phyloP scores from a whole-genome alignment of 352 stramenopile genomes.

The Globisporangium nagaii region DNA sequence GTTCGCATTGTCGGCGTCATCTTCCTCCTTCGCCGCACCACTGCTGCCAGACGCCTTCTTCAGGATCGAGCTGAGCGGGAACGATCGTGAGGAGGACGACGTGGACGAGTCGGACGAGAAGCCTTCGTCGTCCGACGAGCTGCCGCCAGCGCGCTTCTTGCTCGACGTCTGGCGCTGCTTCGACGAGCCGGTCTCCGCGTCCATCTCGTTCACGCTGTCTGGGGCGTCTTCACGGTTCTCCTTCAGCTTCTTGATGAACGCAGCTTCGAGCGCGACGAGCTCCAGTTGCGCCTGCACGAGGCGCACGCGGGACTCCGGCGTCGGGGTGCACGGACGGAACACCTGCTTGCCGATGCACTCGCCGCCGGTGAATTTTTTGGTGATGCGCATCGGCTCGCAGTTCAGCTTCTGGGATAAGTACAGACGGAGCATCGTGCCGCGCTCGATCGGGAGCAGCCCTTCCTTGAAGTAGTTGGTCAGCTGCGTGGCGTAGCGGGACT shows the following conservation, averaged over 20 bases:
- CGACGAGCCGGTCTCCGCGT: neutral
- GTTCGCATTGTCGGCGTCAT: slow-evolving; percentile 52
- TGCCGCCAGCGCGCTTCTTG: slow-evolving; percentile 20
- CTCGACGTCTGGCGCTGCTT: neutral
- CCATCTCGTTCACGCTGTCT: slow-evolving; percentile 36
- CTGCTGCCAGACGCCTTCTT: neutral
- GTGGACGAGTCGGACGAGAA: slow-evolving; percentile 30
- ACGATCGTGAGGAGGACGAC: slow-evolving; percentile 6
- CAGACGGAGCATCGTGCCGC: slow-evolving; percentile 86
- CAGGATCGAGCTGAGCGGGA: neutral
- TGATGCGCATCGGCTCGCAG: slow-evolving; percentile 91
- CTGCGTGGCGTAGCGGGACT: slow-evolving; percentile 65
- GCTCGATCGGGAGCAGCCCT: slow-evolving; percentile 70
- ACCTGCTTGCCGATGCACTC: slow-evolving; percentile 90
- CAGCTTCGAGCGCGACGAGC: slow-evolving; percentile 60
- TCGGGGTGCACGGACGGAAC: slow-evolving; percentile 68
- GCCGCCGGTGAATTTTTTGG: slow-evolving; percentile 90
- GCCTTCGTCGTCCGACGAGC: slow-evolving; percentile 15
- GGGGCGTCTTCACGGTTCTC: slow-evolving; percentile 74
- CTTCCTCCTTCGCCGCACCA: slow-evolving; percentile 9
- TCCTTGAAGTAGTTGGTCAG: slow-evolving; percentile 86
- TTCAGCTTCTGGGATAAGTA: slow-evolving; percentile 92
- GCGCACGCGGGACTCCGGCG: slow-evolving; percentile 52
- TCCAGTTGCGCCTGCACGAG: slow-evolving; percentile 75
- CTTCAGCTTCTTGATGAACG: slow-evolving; percentile 75